A percentile compares a stretch with the other conserved stretches of the same genome.
phyloP scores from a whole-genome alignment of 2,329 filamentous ascomycete species.

The Monascus ruber region DNA sequence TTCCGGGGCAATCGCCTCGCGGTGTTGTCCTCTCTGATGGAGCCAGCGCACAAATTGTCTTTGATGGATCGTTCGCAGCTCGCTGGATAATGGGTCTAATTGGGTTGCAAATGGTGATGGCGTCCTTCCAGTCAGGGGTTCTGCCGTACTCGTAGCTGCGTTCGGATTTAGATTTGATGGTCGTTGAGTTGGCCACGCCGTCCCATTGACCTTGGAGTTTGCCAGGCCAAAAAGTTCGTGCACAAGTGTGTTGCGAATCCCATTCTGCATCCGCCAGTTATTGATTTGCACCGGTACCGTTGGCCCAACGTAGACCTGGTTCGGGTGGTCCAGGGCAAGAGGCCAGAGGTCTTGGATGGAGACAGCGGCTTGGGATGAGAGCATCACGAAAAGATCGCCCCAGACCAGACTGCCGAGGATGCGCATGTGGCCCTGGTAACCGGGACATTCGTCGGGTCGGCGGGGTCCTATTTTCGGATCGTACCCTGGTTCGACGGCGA shows the following conservation, averaged over 20 bases:
- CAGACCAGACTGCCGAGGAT: conserved; percentile 19
- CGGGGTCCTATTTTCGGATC: conserved; percentile 4
- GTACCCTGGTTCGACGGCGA: conserved; percentile 14
- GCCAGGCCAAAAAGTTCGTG: too few species aligned
- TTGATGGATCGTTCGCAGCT: too few species aligned
- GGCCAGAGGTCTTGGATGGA: conserved; percentile 15
- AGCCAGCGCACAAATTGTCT: too few species aligned
- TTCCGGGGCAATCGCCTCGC: too few species aligned
- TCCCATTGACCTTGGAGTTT: too few species aligned
- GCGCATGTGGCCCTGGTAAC: conserved; percentile 15
- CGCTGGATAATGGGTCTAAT: too few species aligned
- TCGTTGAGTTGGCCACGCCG: too few species aligned
- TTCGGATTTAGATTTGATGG: too few species aligned
- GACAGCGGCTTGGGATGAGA: conserved; percentile 5
- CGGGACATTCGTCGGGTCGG: conserved; percentile 9
- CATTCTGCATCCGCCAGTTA: conserved; percentile 3
- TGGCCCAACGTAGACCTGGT: conserved; percentile 16
- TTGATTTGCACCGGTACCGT: conserved; percentile 6
- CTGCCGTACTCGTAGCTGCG: too few species aligned
- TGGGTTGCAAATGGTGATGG: too few species aligned
- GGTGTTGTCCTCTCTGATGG: too few species aligned
- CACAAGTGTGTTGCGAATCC: not conserved
- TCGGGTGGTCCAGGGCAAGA: conserved; percentile 16
- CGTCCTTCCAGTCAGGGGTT: too few species aligned
- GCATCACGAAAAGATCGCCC: conserved; percentile 15